Evolutionary conservation across 495 filamentous ascomycete genomes (phyloP), one percentile per base, ranked within the genome.

Genomic region (Hypoxylon lenormandii): DNA sequence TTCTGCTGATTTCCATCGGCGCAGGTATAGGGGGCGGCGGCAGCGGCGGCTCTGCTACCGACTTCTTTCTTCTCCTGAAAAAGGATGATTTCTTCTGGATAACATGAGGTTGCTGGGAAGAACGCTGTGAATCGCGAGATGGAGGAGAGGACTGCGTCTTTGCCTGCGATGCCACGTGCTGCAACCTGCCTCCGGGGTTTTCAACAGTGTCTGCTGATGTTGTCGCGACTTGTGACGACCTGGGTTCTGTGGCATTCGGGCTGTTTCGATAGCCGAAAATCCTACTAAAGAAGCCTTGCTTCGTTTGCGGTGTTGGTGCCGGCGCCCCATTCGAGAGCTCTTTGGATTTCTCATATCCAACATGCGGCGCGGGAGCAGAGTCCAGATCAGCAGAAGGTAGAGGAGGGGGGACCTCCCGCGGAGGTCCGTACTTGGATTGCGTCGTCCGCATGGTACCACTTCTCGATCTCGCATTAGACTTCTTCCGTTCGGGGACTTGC

Each of bases 1-100:
- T 72, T 33, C 69, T 60, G 15, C 62, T 64, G 3, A 79, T 65
- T 38, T 76, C 77, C 52, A 74, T 75, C 11, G 72, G 61, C 5
- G 75, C 10, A 11, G 69, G 77, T 15, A 74, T 23, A 6, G 72
- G 72, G 13, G 72, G 76, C 6, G 72, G 68, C 6, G 73, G 79
- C n/a, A 80, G 71, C 7, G 84, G 82, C 6, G 79, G 80, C 47
- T 83, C 74, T 86, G 90, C 56, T 80, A 88, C 55, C 2, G 93
- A 97, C 79, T 91, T 92, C 85, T 98, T 98, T 67, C 95, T 86
- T 66, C 94, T 85, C 69, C 95, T 85, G 79, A 98, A 97, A 82
- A 98, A 97, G 0, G 88, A 89, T 1, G 94, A 96, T 76, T 97
- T 98, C 80, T 98, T 97, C 58, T 89, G 90, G 55, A 97, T 65